These are phyloP conservation scores for Backusella australiensis DNA, from an alignment of 192 early-diverging fungal species.

Conservation along the genomic window DNA sequence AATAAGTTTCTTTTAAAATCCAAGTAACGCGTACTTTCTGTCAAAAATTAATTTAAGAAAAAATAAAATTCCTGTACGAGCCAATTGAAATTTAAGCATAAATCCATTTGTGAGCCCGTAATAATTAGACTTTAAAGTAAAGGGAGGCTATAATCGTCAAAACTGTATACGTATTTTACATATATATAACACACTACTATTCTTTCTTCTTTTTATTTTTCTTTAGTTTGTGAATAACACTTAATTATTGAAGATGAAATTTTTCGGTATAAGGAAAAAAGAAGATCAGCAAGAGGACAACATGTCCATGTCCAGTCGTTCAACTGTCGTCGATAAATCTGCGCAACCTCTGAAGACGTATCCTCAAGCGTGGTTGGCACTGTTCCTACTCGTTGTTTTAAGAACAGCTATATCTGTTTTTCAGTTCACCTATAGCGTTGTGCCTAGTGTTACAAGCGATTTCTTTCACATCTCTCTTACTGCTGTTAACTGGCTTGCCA, in stretches of 20 bases:
- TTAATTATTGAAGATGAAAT: neutral
- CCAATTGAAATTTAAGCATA: neutral
- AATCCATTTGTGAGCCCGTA: slow-evolving; percentile 1
- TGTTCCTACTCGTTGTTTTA: slow-evolving; percentile 27
- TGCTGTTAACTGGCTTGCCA: slow-evolving; percentile 37
- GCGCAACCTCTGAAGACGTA: slow-evolving; percentile 18
- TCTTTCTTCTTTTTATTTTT: neutral
- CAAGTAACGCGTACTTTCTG: neutral
- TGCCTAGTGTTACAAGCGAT: slow-evolving; percentile 22
- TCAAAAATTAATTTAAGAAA: slow-evolving; percentile 1
- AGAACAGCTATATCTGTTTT: slow-evolving; percentile 29
- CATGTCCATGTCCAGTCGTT: neutral
- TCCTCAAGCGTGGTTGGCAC: slow-evolving; percentile 34
- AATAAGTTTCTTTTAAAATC: neutral
- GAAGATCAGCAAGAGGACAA: neutral
- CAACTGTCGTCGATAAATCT: slow-evolving; percentile 4
- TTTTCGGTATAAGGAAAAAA: neutral
- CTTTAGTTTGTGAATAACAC: neutral
- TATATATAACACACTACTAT: neutral
- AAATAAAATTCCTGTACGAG: neutral
- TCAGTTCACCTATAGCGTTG: slow-evolving; percentile 31
- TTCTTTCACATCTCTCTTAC: slow-evolving; percentile 27
- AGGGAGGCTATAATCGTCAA: neutral
- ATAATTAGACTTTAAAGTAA: neutral
- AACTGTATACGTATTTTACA: neutral